These are phyloP conservation scores for Tremella fuciformis DNA, from an alignment of 768 basidiomycete species.

Conservation along the genomic window DNA sequence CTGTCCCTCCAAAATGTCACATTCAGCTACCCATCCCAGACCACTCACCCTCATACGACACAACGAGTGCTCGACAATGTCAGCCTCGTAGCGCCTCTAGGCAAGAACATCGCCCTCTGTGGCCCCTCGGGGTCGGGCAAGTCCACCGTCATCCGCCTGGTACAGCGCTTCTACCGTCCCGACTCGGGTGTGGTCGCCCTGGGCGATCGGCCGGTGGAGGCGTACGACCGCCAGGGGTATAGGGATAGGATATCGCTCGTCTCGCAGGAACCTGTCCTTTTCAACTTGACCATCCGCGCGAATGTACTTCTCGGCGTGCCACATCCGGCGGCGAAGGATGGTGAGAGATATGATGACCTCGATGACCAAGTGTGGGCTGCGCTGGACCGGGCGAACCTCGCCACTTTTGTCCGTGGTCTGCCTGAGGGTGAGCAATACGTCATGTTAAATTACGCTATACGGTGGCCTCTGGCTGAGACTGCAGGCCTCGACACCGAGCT, in stretches of 20 bases:
- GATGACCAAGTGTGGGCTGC: not conserved
- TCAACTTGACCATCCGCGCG: not conserved
- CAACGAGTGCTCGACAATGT: too few relatives aligned
- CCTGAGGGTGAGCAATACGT: not conserved
- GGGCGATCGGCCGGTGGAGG: not conserved
- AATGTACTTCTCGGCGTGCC: not conserved
- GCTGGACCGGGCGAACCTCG: too few relatives aligned
- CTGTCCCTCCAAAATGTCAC: too few relatives aligned
- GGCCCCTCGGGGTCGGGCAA: not conserved
- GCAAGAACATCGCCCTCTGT: not conserved
- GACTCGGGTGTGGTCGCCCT: not conserved
- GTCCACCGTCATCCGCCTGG: not conserved
- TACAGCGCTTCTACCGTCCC: not conserved
- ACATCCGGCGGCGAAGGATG: not conserved
- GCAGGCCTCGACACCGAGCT: not conserved
- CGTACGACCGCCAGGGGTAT: not conserved
- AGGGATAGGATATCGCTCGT: not conserved
- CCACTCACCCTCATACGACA: too few relatives aligned
- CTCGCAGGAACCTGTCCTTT: constrained; percentile 2
- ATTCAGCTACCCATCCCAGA: too few relatives aligned
- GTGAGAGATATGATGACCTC: not conserved
- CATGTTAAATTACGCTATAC: not conserved
- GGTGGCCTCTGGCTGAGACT: not conserved
- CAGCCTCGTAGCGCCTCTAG: too few relatives aligned
- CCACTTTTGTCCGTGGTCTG: not conserved